phyloP scores from a whole-genome alignment of 2,329 filamentous ascomycete species.

The Aspergillus sojae region DNA sequence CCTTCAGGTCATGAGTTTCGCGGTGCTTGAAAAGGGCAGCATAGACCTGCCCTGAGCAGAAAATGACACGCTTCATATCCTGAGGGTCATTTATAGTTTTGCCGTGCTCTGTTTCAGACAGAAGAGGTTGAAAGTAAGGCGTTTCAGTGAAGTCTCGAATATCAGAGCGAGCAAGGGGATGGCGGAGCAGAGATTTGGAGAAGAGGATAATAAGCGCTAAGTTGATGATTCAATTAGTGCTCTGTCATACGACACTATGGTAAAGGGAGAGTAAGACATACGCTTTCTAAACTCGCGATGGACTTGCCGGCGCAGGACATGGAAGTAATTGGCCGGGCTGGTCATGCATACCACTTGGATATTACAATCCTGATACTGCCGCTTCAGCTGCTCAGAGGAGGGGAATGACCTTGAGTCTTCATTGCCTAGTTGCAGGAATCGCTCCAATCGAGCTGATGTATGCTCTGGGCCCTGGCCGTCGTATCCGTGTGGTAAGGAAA shows the following conservation, averaged over 20 bases:
- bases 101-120: background rate
- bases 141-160: background rate
- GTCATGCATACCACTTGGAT: conserved; percentile 10
- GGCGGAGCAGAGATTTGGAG: conserved; percentile 5
- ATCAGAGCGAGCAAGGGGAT: background rate
- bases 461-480: conserved; percentile 8
- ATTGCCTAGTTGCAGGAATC: conserved; percentile 5
- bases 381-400: background rate
- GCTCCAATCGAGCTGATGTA: conserved; percentile 7
- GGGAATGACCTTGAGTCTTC: background rate
- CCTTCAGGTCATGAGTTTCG: background rate
- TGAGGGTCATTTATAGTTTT: background rate
- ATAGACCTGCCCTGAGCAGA: conserved; percentile 5
- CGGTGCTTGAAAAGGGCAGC: background rate
- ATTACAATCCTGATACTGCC: conserved; percentile 7
- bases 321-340: conserved; percentile 5
- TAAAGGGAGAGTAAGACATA: background rate
- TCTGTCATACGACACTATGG: background rate
- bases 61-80: background rate
- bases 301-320: conserved; percentile 5
- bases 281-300: conserved; percentile 3
- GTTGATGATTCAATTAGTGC: background rate
- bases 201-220: conserved; percentile 1
- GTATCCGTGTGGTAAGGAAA: conserved; percentile 7
- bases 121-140: background rate